Evolutionary conservation across 371 early-diverging fungal species (phyloP).

Genomic region (Amoeboaphelidium occidentale): DNA sequence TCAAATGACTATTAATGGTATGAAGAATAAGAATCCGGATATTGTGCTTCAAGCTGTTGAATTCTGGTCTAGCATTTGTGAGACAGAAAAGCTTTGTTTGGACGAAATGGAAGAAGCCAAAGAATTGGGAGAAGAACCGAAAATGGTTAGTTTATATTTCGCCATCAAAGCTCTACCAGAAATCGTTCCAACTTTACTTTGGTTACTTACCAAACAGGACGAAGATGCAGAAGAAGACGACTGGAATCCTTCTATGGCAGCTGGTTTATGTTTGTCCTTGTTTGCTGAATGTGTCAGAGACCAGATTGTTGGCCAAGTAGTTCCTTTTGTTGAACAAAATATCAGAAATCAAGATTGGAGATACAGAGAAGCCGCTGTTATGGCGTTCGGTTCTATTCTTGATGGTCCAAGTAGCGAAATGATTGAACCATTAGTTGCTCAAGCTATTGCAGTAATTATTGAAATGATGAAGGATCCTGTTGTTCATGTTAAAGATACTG

Average conservation of each 20-base stretch:
- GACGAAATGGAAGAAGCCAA: conserved; percentile 21
- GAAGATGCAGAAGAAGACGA: conserved; percentile 94
- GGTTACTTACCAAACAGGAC: conserved; percentile 67
- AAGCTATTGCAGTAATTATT: conserved; percentile 58
- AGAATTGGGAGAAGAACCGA: conserved; percentile 3
- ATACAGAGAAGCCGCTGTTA: conserved; percentile 80
- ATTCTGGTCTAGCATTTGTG: conserved; percentile 95
- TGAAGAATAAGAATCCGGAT: conserved; percentile 43
- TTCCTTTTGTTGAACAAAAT: conserved; percentile 70
- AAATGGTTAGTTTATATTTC: conserved; percentile 22
- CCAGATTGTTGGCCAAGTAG: conserved; percentile 42
- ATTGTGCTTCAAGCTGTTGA: conserved; percentile 88
- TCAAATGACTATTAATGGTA: conserved; percentile 63
- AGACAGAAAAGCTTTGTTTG: conserved; percentile 56
- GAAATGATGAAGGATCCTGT: conserved; percentile 63
- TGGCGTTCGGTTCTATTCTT: conserved; percentile 87
- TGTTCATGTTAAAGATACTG: conserved; percentile 72
- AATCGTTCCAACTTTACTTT: conserved; percentile 60
- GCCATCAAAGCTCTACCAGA: conserved; percentile 44
- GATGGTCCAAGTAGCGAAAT: conserved; percentile 56
- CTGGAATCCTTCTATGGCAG: conserved; percentile 92
- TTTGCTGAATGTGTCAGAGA: conserved; percentile 57
- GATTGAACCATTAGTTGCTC: conserved; percentile 36
- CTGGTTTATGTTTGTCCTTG: conserved; percentile 70
- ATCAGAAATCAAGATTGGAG: conserved; percentile 65